phyloP scores from a whole-genome alignment of 768 basidiomycete genomes.

The Solioccasus polychromus region DNA sequence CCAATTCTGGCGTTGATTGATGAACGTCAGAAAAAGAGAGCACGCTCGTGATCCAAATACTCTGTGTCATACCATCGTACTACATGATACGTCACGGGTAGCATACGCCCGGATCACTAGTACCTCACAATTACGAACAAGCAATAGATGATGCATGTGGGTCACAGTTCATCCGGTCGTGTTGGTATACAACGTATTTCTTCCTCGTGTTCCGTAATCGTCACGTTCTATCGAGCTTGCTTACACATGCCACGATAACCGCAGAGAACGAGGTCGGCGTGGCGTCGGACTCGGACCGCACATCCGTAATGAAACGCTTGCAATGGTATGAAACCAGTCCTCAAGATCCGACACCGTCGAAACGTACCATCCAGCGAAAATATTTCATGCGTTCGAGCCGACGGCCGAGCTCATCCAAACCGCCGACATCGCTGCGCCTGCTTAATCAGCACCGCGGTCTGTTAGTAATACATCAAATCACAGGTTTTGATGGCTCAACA shows the following conservation, averaged over 20 bases:
- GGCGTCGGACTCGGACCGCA: constrained; percentile 81
- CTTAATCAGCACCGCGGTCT: too few species aligned
- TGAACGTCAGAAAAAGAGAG: constrained; percentile 13
- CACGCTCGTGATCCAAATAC: constrained; percentile 15
- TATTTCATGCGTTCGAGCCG: too few species aligned
- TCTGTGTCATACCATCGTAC: constrained; percentile 1
- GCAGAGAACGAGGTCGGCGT: constrained; percentile 74
- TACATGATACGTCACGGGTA: background rate
- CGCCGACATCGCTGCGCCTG: constrained; percentile 3
- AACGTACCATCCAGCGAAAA: too few species aligned
- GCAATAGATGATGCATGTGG: background rate
- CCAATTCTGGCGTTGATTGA: too few species aligned
- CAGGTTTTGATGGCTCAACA: too few species aligned
- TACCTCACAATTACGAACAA: background rate
- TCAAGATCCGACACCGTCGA: background rate
- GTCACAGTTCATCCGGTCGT: too few species aligned
- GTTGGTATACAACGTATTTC: constrained; percentile 60
- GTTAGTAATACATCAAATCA: too few species aligned
- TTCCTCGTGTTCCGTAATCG: constrained; percentile 69
- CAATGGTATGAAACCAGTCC: background rate
- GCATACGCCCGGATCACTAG: background rate
- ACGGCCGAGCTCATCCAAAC: too few species aligned
- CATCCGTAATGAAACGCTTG: constrained; percentile 64
- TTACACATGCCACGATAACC: constrained; percentile 61
- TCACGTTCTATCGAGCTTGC: too few species aligned